Base-by-base conservation (phyloP, 2,329 filamentous ascomycete species). In the Talaromyces rugulosus region DNA sequence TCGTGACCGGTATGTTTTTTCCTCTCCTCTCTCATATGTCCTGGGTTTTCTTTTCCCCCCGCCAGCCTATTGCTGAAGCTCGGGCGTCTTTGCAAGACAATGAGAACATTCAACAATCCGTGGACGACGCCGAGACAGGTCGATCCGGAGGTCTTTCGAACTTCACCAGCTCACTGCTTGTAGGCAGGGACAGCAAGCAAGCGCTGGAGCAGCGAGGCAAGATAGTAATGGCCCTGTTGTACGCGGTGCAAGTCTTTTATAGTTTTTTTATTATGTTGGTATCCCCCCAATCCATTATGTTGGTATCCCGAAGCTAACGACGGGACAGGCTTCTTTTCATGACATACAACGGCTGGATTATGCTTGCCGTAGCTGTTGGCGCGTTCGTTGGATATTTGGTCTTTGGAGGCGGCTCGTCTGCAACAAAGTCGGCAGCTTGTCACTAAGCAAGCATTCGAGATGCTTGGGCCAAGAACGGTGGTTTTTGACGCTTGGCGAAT, bases 301-400 rank as follows among this genome's bases (percentile, higher is more conserved):
- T 47, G 23, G 1, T 33, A 31, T 11, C 31, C 12, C 1, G 12
- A 12, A 4, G 7, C 56, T 61, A 47, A 58, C 23, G 6, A 52
- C n/a, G 16, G 36, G 58, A n/a, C 63, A 98, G 94, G 95, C 83
- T 99, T 64, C 80, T 99, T 27, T 99, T 99, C 78, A 99, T 99
- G 95, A 99, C 95, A n/a, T 99, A 99, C 80, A 99, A 99, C 71
- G 95, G 95, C 61, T 96, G 91, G 88, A 88, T 99, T 68, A 99
- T 99, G 95, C 78, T 96, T 67, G 86, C 94, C 3, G 93, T 98
- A 16, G 90, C 90, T 0, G 80, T 96, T 9, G 95, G 95, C 16
- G 93, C 94, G 0, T 96, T 96, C 67, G 76, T 96, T 52, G 95
- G 95, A 51, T 97, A 96, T 73, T 74, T 96, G 63, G 70, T 89